These are phyloP conservation scores for Trypanosomatidae sp. DNA, from an alignment of 208 protist species.

Conservation along the genomic window DNA sequence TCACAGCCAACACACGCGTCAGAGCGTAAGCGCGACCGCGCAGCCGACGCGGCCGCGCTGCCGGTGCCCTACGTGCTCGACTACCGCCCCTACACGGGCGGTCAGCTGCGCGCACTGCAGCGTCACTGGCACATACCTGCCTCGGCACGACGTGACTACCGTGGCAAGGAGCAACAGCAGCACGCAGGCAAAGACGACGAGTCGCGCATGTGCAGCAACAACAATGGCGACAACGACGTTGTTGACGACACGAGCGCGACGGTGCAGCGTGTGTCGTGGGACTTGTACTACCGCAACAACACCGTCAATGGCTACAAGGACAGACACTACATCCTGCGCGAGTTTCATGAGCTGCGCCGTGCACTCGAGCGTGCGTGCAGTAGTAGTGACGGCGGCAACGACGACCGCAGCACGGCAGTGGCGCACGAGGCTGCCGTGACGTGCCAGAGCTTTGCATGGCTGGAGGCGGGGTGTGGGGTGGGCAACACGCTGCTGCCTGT, in stretches of 20 bases:
- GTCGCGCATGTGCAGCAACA: no score
- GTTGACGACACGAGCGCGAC: no score
- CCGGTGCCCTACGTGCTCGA: conserved; percentile 56
- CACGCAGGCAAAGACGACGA: conserved; percentile 4
- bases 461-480: conserved; percentile 92
- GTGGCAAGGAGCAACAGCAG: background rate
- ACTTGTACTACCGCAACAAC: conserved; percentile 87
- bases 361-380: conserved; percentile 11
- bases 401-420: background rate
- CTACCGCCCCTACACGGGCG: conserved; percentile 65
- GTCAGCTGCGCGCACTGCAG: conserved; percentile 31
- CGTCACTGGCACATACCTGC: no score
- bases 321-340: conserved; percentile 78
- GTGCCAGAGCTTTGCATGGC: conserved; percentile 49
- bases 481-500: conserved; percentile 89
- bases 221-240: no score
- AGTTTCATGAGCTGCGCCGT: conserved; percentile 64
- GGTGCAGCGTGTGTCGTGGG: conserved; percentile 66
- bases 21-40: background rate
- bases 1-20: background rate
- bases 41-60: conserved; percentile 14
- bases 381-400: conserved; percentile 1
- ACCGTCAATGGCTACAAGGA: conserved; percentile 83
- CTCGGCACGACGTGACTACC: background rate
- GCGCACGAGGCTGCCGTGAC: background rate